These are phyloP conservation scores for Pythium pyrilobum DNA, from an alignment of 352 stramenopile species.

Conservation along the genomic window DNA sequence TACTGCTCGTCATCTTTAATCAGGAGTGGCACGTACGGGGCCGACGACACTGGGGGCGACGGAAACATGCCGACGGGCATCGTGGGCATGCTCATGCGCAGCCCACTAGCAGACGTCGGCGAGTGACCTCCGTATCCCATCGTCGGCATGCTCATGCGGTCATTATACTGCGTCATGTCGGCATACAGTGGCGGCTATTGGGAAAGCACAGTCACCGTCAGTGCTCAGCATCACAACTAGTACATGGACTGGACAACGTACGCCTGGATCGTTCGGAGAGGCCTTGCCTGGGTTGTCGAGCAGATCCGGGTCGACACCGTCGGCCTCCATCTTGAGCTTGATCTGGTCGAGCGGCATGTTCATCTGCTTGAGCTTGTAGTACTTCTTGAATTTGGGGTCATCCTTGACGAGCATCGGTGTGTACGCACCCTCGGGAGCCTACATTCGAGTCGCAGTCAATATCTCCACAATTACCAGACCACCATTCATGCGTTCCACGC, in stretches of 20 bases:
- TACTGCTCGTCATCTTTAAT: constrained; percentile 71
- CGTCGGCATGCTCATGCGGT: constrained; percentile 14
- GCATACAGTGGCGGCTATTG: constrained; percentile 19
- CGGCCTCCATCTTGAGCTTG: constrained; percentile 83
- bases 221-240: too few species aligned
- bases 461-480: neutral
- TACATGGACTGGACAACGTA: constrained; percentile 23
- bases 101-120: neutral
- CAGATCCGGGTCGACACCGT: constrained; percentile 60
- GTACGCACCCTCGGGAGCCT: constrained; percentile 65
- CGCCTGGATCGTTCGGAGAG: constrained; percentile 76
- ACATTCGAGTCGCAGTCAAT: neutral
- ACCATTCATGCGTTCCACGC: too few species aligned
- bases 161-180: constrained; percentile 5
- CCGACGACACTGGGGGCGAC: neutral
- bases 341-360: constrained; percentile 80
- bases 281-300: constrained; percentile 55
- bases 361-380: constrained; percentile 84
- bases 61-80: constrained; percentile 22
- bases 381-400: constrained; percentile 77
- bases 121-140: constrained; percentile 9
- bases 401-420: constrained; percentile 66
- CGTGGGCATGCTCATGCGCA: constrained; percentile 25
- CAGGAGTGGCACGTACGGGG: constrained; percentile 60
- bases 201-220: neutral